Conservation (phyloP, 306 rosid genomes). For the Quercus parvula region DNA sequence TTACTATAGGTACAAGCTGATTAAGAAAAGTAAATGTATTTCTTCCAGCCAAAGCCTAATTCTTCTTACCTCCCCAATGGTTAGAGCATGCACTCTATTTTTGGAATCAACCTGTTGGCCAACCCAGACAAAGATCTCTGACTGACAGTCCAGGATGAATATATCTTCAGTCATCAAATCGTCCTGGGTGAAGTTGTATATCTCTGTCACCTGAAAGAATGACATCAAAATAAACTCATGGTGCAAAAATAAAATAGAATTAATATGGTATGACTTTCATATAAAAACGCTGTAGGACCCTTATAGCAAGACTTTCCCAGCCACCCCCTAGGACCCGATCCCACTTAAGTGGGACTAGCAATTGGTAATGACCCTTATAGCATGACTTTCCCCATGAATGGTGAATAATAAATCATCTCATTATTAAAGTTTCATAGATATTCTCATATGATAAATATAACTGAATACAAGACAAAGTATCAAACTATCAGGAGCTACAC, state of each 20-base stretch:
- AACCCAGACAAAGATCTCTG: conserved; percentile 87
- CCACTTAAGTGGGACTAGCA: background rate
- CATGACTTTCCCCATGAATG: background rate
- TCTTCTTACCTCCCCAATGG: conserved; percentile 85
- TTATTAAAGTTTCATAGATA: background rate
- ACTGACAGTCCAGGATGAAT: conserved; percentile 76
- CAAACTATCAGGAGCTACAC: conserved; percentile 6
- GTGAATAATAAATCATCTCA: background rate
- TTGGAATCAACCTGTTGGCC: conserved; percentile 82
- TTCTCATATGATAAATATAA: background rate
- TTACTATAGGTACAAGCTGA: conserved; percentile 6
- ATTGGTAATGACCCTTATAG: background rate
- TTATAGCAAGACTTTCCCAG: background rate
- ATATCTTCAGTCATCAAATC: conserved; percentile 99
- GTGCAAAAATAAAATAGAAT: conserved; percentile 14
- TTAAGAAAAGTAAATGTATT: conserved; percentile 8
- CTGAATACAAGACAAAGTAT: background rate
- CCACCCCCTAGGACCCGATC: background rate
- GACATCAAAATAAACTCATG: conserved; percentile 33
- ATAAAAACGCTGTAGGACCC: background rate
- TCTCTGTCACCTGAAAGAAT: conserved; percentile 71
- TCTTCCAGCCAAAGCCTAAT: conserved; percentile 31
- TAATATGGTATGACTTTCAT: conserved; percentile 7
- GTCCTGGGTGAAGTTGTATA: conserved; percentile 91
- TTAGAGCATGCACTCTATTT: conserved; percentile 61